phyloP scores from a whole-genome alignment of 2,329 filamentous ascomycete species.

The Cytospora piceicola region DNA sequence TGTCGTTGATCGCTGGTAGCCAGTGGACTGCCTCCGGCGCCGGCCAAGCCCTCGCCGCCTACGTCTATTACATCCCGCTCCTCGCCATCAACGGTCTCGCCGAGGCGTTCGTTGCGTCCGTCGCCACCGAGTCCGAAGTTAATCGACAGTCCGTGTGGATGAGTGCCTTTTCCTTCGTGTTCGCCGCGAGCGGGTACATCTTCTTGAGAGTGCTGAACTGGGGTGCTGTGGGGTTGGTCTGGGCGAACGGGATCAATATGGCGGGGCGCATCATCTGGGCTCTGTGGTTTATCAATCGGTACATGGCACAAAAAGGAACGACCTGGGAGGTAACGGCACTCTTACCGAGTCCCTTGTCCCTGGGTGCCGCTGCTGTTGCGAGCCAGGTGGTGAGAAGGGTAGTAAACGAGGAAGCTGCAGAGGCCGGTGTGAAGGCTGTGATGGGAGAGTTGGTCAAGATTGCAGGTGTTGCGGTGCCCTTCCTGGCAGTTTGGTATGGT shows the following conservation, averaged over 20 bases:
- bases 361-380: constrained; percentile 49
- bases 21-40: constrained; percentile 78
- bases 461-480: constrained; percentile 53
- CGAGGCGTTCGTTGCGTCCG: constrained; percentile 90
- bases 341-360: constrained; percentile 48
- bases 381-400: constrained; percentile 46
- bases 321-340: constrained; percentile 47
- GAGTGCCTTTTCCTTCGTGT: constrained; percentile 76
- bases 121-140: constrained; percentile 76
- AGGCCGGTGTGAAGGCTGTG: constrained; percentile 37
- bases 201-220: constrained; percentile 70
- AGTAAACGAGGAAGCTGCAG: constrained; percentile 35
- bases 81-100: constrained; percentile 89
- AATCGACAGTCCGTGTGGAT: constrained; percentile 82
- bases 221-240: constrained; percentile 80
- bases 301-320: constrained; percentile 56
- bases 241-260: constrained; percentile 92
- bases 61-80: constrained; percentile 92
- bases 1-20: constrained; percentile 75
- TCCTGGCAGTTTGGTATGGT: constrained; percentile 65
- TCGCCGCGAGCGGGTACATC: constrained; percentile 74
- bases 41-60: constrained; percentile 72
- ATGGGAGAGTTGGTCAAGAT: constrained; percentile 50
- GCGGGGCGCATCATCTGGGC: constrained; percentile 82
- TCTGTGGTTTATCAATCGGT: constrained; percentile 68